phyloP scores from a whole-genome alignment of 2,329 filamentous ascomycete species.

The Aureobasidium musti region DNA sequence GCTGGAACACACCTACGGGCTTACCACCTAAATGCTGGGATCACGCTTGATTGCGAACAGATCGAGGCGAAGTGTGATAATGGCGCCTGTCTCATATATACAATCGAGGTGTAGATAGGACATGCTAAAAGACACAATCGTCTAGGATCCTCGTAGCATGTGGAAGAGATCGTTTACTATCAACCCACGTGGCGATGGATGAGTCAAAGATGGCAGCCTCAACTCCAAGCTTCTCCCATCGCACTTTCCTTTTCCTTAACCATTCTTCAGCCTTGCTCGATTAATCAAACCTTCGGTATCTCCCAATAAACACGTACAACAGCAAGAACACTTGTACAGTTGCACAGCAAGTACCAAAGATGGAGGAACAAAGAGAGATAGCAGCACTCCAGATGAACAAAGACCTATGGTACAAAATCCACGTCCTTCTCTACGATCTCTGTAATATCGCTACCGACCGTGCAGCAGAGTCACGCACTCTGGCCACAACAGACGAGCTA shows the following conservation, averaged over 20 bases:
- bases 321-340: too few species aligned
- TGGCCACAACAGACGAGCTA: conserved; percentile 17
- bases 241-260: neutral
- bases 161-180: neutral
- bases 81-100: too few species aligned
- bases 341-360: too few species aligned
- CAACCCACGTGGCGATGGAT: neutral
- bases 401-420: neutral
- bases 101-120: neutral
- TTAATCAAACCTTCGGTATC: too few species aligned
- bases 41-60: neutral
- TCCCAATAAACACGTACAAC: too few species aligned
- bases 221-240: neutral
- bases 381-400: neutral
- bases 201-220: neutral
- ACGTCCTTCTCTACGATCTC: neutral
- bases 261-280: too few species aligned
- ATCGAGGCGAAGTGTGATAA: too few species aligned
- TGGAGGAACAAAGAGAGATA: neutral
- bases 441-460: conserved; percentile 6
- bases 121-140: neutral
- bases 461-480: neutral
- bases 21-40: neutral
- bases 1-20: neutral
- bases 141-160: too few species aligned